These are phyloP conservation scores for Balamuthia mandrillaris DNA, from an alignment of 208 protist genomes.

Conservation along the genomic window DNA sequence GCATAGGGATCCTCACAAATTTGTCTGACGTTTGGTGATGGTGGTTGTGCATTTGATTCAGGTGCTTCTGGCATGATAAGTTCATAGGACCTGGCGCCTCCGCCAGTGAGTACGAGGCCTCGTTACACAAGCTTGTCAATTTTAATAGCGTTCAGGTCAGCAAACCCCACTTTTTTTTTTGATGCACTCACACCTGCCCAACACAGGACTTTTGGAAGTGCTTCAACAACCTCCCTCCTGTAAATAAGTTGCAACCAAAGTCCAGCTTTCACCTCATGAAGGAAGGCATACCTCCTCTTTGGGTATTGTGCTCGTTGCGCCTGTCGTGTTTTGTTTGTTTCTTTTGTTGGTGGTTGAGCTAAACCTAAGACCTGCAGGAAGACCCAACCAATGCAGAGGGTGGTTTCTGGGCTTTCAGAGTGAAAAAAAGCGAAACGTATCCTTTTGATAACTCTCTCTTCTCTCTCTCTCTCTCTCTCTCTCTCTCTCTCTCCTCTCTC, in stretches of 20 bases:
- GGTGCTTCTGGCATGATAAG: conserved; percentile 43
- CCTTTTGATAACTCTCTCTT: neutral
- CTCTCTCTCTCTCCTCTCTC: neutral
- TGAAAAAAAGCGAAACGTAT: conserved; percentile 22
- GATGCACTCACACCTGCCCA: neutral
- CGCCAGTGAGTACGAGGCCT: conserved; percentile 31
- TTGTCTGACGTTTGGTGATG: too few species aligned
- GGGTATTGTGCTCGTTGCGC: too few species aligned
- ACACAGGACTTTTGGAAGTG: conserved; percentile 36
- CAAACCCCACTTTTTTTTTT: neutral
- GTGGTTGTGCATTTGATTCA: too few species aligned
- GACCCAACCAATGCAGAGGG: conserved; percentile 29
- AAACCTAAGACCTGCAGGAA: too few species aligned
- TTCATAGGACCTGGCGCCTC: conserved; percentile 30
- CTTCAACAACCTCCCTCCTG: conserved; percentile 40
- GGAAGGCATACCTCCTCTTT: conserved; percentile 20
- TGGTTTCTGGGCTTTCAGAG: conserved; percentile 38
- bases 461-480: neutral
- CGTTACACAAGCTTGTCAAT: conserved; percentile 19
- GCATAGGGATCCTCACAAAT: too few species aligned
- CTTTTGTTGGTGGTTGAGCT: too few species aligned
- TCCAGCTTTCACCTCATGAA: conserved; percentile 40
- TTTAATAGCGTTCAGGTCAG: conserved; percentile 28
- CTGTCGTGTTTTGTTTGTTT: too few species aligned
- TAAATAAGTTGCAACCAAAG: conserved; percentile 30